Evolutionary conservation across 225 moss, liverwort and hornwort genomes (phyloP).

Genomic region (Antitrichia curtipendula): DNA sequence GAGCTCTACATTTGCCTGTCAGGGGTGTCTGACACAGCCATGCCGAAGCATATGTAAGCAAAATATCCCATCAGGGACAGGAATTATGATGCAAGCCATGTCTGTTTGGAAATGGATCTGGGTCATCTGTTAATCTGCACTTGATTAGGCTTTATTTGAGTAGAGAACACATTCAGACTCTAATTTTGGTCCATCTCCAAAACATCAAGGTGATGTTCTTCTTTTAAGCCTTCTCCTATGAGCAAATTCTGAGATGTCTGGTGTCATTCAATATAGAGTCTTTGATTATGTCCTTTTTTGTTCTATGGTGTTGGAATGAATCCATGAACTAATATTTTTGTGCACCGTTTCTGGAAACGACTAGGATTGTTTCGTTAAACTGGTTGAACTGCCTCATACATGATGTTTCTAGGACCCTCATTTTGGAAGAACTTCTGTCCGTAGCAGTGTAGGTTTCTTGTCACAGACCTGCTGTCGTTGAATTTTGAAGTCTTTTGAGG

Average conservation of each 20-base stretch:
- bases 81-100: conserved; percentile 15
- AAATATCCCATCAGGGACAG: conserved; percentile 29
- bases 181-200: background rate
- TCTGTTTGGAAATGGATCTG: background rate
- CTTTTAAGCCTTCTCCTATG: background rate
- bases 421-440: background rate
- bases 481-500: background rate
- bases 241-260: background rate
- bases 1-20: conserved; percentile 34
- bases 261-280: background rate
- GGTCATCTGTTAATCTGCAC: background rate
- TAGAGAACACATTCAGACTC: background rate
- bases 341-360: background rate
- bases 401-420: background rate
- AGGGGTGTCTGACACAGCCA: conserved; percentile 33
- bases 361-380: background rate
- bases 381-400: background rate
- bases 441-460: background rate
- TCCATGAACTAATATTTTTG: background rate
- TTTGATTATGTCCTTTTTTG: background rate
- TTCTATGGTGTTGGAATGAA: background rate
- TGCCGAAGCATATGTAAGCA: conserved; percentile 29
- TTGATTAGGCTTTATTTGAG: background rate
- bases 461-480: background rate
- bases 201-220: background rate